Evolutionary conservation across 116 monocot genomes (phyloP), one percentile per base, ranked within the genome.

Genomic region (Iris pallida): DNA sequence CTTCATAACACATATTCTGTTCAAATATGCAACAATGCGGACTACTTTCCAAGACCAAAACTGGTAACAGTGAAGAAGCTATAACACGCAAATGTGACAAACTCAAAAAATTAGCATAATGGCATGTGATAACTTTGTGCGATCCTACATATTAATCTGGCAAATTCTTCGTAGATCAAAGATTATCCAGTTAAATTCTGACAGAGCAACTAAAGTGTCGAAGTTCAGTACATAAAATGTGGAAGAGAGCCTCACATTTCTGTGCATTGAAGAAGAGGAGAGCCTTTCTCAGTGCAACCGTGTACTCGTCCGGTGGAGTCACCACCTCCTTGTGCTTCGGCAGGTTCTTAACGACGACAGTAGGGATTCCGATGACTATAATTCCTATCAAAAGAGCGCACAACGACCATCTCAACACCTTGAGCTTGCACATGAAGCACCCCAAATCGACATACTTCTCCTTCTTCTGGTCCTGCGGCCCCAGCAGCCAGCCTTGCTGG

Each of bases 191-290:
- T n/a, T n/a, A n/a, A n/a, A n/a, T n/a, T n/a, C n/a, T n/a, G n/a
- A n/a, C n/a, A n/a, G n/a, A n/a, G n/a, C 5, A 55, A 5, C 54
- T 18, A 3, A 57, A 53, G 5, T 16, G n/a, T 11, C 9, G 44
- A 64, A 12, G 13, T 47, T 30, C 8, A 59, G 30, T 6, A 53
- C 5, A 55, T 42, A 14, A 16, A 47, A 54, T 15, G 4, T 18
- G 17, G 40, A 56, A 49, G 42, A 1, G 48, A 45, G 8, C 47
- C 75, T 71, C 59, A 90, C 90, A 90, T 80, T 56, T 75, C 20
- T 90, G 90, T 16, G 86, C 90, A 66, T 86, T 79, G 76, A 90
- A 90, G 86, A 90, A 90, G 40, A 75, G 64, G 47, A 90, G 90
- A 55, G 90, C 90, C 74, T 83, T 86, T 45, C 75, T 78, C 13